A percentile compares a stretch with the other conserved stretches of the same genome.
phyloP scores from a whole-genome alignment of 805 yeast species.

The Suhomyces xylopsoci region DNA sequence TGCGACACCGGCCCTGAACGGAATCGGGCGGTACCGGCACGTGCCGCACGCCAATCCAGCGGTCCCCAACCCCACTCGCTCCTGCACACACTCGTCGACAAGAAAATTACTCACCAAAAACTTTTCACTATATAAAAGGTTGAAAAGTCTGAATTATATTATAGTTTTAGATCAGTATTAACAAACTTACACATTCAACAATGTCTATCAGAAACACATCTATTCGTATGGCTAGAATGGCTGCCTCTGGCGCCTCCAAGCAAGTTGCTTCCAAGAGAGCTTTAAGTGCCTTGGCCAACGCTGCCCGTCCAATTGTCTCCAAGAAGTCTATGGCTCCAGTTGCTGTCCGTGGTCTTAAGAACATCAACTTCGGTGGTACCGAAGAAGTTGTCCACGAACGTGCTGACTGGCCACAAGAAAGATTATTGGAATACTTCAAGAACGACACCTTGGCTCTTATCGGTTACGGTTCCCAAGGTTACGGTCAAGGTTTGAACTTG shows the following conservation, averaged over 20 bases:
- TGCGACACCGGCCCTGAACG: slow-evolving; percentile 5
- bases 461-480: slow-evolving; percentile 99
- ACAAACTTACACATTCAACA: slow-evolving; percentile 5
- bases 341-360: slow-evolving; percentile 87
- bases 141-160: slow-evolving; percentile 1
- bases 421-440: slow-evolving; percentile 93
- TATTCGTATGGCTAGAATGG: slow-evolving; percentile 46
- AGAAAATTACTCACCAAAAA: slow-evolving; percentile 2
- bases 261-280: slow-evolving; percentile 63
- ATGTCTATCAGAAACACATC: slow-evolving; percentile 47
- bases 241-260: slow-evolving; percentile 39
- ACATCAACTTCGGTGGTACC: slow-evolving; percentile 94
- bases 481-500: slow-evolving; percentile 99
- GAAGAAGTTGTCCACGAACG: slow-evolving; percentile 97
- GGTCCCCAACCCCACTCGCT: neutral
- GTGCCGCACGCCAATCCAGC: slow-evolving; percentile 1
- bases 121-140: slow-evolving; percentile 5
- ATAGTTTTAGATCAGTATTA: neutral
- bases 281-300: slow-evolving; percentile 52
- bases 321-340: slow-evolving; percentile 40
- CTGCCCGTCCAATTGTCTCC: slow-evolving; percentile 43
- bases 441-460: slow-evolving; percentile 95
- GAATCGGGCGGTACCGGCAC: slow-evolving; percentile 1
- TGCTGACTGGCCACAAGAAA: slow-evolving; percentile 99
- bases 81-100: slow-evolving; percentile 2